Base-by-base conservation (phyloP, 208 protist genomes). In the Wallacemonas sp. region DNA sequence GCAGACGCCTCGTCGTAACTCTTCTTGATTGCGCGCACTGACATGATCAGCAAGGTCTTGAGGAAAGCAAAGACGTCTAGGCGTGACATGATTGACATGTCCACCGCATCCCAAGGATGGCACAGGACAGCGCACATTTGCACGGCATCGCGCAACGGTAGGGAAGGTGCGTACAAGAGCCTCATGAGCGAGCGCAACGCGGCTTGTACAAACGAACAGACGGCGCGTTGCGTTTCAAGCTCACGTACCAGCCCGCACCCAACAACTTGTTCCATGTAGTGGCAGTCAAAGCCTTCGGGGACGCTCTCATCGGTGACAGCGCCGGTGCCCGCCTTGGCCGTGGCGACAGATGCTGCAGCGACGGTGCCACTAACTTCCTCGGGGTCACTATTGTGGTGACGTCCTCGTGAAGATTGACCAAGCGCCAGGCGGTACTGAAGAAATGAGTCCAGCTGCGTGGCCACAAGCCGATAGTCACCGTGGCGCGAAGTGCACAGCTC, bases 191-290 rank as follows among this genome's bases (percentile, higher is more conserved):
- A 73, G 13, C 75, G 72, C 36, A 95, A 71, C 32, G 80, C 68
- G 27, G 69, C 77, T 50, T 84, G 78, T 34, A 96, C 70, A 74
- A 96, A 92, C n/a, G 66, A 66, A 76, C 91, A 92, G 19, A 72
- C 81, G 36, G 82, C 62, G 44, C 81, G 80, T 63, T 94, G 91
- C 33, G 91, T 61, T 46, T 94, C 80, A 12, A 91, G 48, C 59
- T 96, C 87, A 21, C 77, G 68, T 58, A 80, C 45, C 75, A 94
- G 77, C 3, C 91, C 91, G 64, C 91, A 96, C 2, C 91, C 91
- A 44, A 87, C 55, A 50, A 96, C 71, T 22, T 64, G 61, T 38
- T 86, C 69, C 62, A 77, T 79, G 71, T 92, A 93, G 53, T 92
- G 81, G 55, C 71, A 63, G 50, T 77, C 61, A 38, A 78, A 80